Conservation (phyloP, 2,329 filamentous ascomycete genomes). For the Laburnicola sp. region DNA sequence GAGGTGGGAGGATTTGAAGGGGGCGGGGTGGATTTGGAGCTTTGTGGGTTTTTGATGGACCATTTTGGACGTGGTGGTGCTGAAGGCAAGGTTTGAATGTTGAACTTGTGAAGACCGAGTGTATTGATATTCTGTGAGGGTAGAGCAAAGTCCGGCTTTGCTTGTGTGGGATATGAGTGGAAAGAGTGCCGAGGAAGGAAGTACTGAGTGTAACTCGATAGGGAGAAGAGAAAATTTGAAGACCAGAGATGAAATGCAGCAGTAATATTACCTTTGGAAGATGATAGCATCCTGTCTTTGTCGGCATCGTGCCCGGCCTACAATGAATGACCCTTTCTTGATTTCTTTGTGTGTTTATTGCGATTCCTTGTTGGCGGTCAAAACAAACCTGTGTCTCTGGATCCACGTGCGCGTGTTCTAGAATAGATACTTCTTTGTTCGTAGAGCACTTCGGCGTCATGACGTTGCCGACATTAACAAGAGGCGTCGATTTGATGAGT, state of each 20-base stretch:
- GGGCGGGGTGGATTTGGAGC: slow-evolving; percentile 41
- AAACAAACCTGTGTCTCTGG: background rate
- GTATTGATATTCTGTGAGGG: background rate
- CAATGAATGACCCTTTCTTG: background rate
- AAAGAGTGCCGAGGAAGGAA: background rate
- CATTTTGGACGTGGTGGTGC: slow-evolving; percentile 5
- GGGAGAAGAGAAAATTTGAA: background rate
- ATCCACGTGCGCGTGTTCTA: slow-evolving; percentile 2
- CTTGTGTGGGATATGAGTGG: background rate
- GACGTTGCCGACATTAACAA: background rate
- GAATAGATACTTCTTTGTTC: slow-evolving; percentile 11
- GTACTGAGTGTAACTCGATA: background rate
- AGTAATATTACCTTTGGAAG: too few relatives aligned
- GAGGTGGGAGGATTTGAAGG: slow-evolving; percentile 50
- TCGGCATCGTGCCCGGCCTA: background rate
- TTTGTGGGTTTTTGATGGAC: slow-evolving; percentile 6
- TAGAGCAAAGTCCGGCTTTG: slow-evolving; percentile 7
- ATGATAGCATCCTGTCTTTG: background rate
- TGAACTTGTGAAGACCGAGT: too few relatives aligned
- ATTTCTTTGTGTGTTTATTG: background rate
- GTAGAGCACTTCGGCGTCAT: background rate
- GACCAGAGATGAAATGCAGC: too few relatives aligned
- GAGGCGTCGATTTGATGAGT: background rate
- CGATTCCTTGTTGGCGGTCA: slow-evolving; percentile 4
- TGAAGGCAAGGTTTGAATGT: background rate